A percentile compares a stretch with the other conserved stretches of the same genome.
phyloP scores from a whole-genome alignment of 2,329 filamentous ascomycete genomes.

The Fusarium dlaminii region DNA sequence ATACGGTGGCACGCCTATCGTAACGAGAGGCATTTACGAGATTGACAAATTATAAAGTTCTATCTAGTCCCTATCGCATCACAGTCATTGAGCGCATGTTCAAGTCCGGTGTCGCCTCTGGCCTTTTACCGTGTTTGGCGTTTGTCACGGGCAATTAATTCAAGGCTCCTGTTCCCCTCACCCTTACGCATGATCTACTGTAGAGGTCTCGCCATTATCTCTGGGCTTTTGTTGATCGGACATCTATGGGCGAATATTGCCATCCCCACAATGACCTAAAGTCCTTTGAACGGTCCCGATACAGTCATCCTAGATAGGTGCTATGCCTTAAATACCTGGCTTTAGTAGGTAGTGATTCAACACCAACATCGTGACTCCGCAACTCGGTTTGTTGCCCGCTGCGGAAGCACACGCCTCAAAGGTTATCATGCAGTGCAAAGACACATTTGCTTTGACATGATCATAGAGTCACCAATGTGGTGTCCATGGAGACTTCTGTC shows the following conservation, averaged over 20 bases:
- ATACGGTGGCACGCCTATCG: background rate
- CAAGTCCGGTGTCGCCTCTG: conserved; percentile 3
- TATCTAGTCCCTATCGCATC: background rate
- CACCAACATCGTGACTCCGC: background rate
- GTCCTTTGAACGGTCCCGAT: conserved; percentile 11
- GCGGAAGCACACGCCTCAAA: background rate
- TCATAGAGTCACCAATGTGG: background rate
- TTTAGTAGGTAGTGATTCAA: background rate
- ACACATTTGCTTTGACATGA: background rate
- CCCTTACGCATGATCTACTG: conserved; percentile 5
- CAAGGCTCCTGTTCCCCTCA: conserved; percentile 14
- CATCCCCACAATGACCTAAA: conserved; percentile 37
- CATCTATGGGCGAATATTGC: conserved; percentile 19
- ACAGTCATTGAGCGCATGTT: background rate
- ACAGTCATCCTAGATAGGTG: background rate
- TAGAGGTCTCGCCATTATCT: conserved; percentile 39
- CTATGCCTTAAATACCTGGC: background rate
- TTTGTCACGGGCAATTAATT: conserved; percentile 4
- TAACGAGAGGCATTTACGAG: conserved; percentile 15
- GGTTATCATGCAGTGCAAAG: conserved; percentile 1
- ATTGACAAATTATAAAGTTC: background rate
- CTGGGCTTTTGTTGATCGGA: conserved; percentile 34
- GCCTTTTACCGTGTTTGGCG: conserved; percentile 3
- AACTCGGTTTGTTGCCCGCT: background rate
- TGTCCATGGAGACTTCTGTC: background rate